Base-by-base conservation (phyloP, 2,329 filamentous ascomycete species). In the Coniochaeta sp. region DNA sequence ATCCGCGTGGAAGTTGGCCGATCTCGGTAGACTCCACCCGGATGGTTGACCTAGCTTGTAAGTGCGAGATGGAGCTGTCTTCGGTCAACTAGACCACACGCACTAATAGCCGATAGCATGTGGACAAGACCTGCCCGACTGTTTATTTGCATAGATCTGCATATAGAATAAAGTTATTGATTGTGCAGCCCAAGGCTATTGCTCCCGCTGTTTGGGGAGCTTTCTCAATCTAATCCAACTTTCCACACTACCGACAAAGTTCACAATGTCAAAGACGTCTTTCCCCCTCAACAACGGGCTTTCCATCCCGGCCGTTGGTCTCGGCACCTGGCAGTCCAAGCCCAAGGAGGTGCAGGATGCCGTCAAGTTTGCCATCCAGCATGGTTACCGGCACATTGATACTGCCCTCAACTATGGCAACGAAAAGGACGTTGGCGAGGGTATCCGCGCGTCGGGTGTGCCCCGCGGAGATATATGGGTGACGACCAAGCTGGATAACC, bases 251-350 rank as follows among this genome's bases (percentile, higher is more conserved):
- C 62, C 52, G 26, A 58, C 61, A 64, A 61, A 64, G 66, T 63
- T 64, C 64, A 64, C 63, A 65, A 64, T 59, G 59, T 58, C 59
- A 52, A 77, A 76, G 62, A 81, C 80, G 68, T 82, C 84, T n/a
- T 40, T 40, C 38, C 38, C 38, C 17, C 84, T 91, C 73, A 89
- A 90, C 77, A 88, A 86, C 59, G 90, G 90, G 62, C 88, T 83
- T 73, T 87, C 90, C 76, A 95, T 95, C 63, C 89, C 89, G 60
- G 86, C 87, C 67, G 74, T 93, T 65, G 89, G 89, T 63, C 81
- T 93, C 54, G 90, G 90, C 60, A 93, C 90, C 60, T 93, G 89
- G 89, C 89, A 91, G 70, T 90, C 89, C 57, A 72, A 81, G 68
- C 86, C 88, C 60, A 74, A 89, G 66, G 82, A 90, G 73, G 88